phyloP scores from a whole-genome alignment of 2,329 filamentous ascomycete species.

The Colletotrichum neosansevieriae region DNA sequence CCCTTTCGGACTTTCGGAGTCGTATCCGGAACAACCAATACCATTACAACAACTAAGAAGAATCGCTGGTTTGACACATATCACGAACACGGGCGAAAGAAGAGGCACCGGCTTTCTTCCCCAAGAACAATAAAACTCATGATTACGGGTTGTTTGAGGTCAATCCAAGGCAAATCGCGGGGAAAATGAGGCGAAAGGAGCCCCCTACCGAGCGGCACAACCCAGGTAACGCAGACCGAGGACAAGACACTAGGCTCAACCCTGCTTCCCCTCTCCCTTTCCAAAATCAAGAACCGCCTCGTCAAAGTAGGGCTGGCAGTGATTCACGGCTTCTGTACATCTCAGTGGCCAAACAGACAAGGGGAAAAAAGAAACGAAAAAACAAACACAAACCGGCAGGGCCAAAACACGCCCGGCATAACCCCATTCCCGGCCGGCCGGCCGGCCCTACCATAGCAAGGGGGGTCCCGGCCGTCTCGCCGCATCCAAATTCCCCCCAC shows the following conservation, averaged over 20 bases:
- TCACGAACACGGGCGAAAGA: too few species aligned
- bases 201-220: too few species aligned
- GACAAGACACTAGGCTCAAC: background rate
- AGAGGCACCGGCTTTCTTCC: too few species aligned
- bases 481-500: constrained; percentile 9
- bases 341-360: background rate
- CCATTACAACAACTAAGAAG: background rate
- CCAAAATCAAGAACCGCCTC: background rate
- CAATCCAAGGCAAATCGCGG: too few species aligned
- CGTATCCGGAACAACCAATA: background rate
- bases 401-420: constrained; percentile 26
- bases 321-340: background rate
- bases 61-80: too few species aligned
- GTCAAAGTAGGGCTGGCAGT: constrained; percentile 5
- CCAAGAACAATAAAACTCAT: too few species aligned
- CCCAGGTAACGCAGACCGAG: background rate
- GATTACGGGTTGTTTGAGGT: too few species aligned
- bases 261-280: background rate
- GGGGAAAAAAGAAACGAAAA: background rate
- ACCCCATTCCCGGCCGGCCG: background rate
- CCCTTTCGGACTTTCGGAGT: constrained; percentile 1
- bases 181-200: too few species aligned
- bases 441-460: background rate
- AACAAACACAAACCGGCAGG: background rate
- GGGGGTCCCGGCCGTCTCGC: background rate